Base-by-base conservation (phyloP, 768 basidiomycete species). In the Nevesoporus exiguus region DNA sequence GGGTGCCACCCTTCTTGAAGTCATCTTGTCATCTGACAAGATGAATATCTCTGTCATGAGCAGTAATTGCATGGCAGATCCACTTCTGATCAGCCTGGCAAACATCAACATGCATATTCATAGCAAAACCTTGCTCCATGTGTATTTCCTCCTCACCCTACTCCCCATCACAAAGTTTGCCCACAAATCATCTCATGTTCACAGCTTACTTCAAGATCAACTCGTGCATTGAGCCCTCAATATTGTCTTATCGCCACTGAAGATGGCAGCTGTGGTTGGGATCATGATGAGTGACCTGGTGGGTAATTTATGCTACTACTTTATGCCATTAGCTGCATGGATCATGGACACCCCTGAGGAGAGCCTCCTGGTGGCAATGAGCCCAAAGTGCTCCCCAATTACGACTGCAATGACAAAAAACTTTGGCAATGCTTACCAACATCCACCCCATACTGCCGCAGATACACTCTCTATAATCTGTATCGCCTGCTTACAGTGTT, bases 51-150 rank as follows among this genome's bases (percentile, higher is more conserved):
- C 29, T n/a, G 11, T 45, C 10, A 46, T 46, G 30, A 46, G 30
- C 5, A 4, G 31, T 7, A 46, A 46, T 22, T 6, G 8, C 6
- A 7, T 46, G 3, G 45, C 19, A 2, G 30, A 46, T 15, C 59
- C 54, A 0, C 22, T 64, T 1, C 42, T 64, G 0, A 45, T 64
- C 1, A 50, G 53, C 17, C 53, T 64, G 0, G 47, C 58, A 1
- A 62, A 61, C 19, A 60, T 63, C 1, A 5, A 55, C 10, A 7
- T 46, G 11, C 9, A 25, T 0, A 56, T 63, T 27, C 40, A 36
- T 0, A 52, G 50, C 48, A 67, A 68, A 41, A 55, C 46, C 0
- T 58, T 52, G 0, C 41, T 57, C 3, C 55, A 66, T n/a, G 24
- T 47, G 0, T 61, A 55, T 11, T 25, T 55, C 5, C 44, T 58